A percentile compares a stretch with the other conserved stretches of the same genome.
Evolutionary conservation across 2,329 filamentous ascomycete species (phyloP).

Genomic region (Colletotrichum paranaense): DNA sequence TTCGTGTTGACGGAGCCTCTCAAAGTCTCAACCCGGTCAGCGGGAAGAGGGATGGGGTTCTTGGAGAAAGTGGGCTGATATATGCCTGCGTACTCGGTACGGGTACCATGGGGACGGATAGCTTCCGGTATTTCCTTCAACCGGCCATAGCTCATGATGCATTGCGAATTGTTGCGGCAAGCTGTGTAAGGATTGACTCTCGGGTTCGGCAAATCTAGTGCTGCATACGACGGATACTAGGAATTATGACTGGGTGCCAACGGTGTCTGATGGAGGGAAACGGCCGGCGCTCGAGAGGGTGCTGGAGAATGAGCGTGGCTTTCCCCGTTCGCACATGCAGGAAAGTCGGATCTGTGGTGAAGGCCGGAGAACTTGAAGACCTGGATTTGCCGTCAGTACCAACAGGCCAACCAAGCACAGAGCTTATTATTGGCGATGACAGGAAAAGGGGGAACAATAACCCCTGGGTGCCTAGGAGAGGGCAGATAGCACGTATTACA

Average conservation of each 20-base stretch:
- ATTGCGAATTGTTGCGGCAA: not conserved
- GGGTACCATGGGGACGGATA: not conserved
- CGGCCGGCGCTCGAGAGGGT: not conserved
- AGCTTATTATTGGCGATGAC: not conserved
- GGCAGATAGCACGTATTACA: not conserved
- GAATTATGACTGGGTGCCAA: not conserved
- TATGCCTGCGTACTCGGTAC: not conserved
- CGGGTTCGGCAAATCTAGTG: not conserved
- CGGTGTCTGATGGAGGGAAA: not conserved
- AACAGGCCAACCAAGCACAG: constrained; percentile 9
- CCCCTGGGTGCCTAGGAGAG: not conserved
- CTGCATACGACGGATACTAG: not conserved
- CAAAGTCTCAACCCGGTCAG: constrained; percentile 10
- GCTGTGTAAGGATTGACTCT: not conserved
- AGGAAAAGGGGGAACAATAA: not conserved
- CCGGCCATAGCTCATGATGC: not conserved
- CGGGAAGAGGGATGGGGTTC: not conserved
- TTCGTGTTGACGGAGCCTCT: not conserved
- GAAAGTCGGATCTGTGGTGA: not conserved
- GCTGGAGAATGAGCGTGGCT: not conserved
- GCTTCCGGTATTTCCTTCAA: not conserved
- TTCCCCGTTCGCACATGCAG: not conserved
- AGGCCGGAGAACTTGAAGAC: not conserved
- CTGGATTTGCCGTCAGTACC: constrained; percentile 1
- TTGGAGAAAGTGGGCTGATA: constrained; percentile 30